Conservation (phyloP, 1,284 basidiomycete species). For the Cryptococcus sp. region DNA sequence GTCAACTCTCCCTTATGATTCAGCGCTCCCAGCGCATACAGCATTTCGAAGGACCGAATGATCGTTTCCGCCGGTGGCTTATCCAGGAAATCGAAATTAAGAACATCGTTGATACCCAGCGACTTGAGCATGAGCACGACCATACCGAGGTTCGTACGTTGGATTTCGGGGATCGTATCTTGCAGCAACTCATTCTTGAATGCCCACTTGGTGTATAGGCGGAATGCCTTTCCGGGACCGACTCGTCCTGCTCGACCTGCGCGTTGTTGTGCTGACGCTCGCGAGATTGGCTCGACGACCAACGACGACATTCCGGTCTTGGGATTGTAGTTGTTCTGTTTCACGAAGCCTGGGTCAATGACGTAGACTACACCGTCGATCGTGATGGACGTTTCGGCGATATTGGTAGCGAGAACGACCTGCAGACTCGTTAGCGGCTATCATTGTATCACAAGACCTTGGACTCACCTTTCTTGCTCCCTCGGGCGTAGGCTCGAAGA, state of each 20-base stretch:
- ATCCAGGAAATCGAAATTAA: slow-evolving; percentile 66
- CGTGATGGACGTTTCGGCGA: slow-evolving; percentile 96
- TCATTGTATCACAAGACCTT: not conserved
- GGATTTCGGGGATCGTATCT: slow-evolving; percentile 64
- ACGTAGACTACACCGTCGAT: slow-evolving; percentile 98
- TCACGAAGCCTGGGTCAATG: slow-evolving; percentile 96
- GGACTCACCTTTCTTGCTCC: slow-evolving; percentile 78
- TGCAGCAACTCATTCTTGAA: slow-evolving; percentile 64
- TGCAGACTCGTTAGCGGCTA: slow-evolving; percentile 14
- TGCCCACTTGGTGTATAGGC: slow-evolving; percentile 69
- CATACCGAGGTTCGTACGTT: slow-evolving; percentile 54
- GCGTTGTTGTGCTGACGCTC: slow-evolving; percentile 94
- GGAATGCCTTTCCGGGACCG: slow-evolving; percentile 97
- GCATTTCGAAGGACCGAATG: slow-evolving; percentile 86
- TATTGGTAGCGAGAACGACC: slow-evolving; percentile 97
- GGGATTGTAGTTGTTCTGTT: slow-evolving; percentile 96
- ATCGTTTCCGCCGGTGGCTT: slow-evolving; percentile 92
- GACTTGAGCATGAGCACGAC: slow-evolving; percentile 65
- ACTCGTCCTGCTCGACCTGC: slow-evolving; percentile 97
- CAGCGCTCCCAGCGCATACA: slow-evolving; percentile 93
- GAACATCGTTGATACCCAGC: slow-evolving; percentile 64
- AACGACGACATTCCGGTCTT: slow-evolving; percentile 95
- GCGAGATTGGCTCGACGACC: slow-evolving; percentile 89
- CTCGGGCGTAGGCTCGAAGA: slow-evolving; percentile 97
- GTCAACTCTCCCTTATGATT: slow-evolving; percentile 97